Percentiles rank a stretch among this genome's conserved stretches.
Evolutionary conservation across 2,329 filamentous ascomycete genomes (phyloP).

Genomic region (Fusarium annulatum): DNA sequence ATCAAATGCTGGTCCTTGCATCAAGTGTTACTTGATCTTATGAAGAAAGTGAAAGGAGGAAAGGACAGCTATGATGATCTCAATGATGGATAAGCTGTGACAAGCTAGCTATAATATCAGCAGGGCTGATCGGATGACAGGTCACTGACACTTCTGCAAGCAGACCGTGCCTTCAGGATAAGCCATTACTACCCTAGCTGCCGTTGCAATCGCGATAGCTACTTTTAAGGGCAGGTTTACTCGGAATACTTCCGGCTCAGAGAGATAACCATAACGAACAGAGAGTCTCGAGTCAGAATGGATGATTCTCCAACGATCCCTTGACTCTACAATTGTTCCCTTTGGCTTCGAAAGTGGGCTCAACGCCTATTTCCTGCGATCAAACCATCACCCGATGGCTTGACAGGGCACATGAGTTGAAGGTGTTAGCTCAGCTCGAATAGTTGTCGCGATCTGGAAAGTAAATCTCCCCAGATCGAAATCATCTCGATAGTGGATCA

Average conservation of each 20-base stretch:
- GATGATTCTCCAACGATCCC: neutral
- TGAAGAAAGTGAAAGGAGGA: neutral
- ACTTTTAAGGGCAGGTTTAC: neutral
- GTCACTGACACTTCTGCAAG: neutral
- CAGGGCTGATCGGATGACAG: neutral
- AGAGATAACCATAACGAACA: neutral
- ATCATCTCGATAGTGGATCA: constrained; percentile 42
- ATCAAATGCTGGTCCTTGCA: constrained; percentile 5
- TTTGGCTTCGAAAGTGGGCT: neutral
- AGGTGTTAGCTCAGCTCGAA: constrained; percentile 17
- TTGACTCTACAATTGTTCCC: constrained; percentile 1
- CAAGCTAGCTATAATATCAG: neutral
- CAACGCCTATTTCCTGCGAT: neutral
- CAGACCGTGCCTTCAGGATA: neutral
- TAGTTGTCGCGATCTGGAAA: constrained; percentile 28
- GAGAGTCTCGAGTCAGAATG: neutral
- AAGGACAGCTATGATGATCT: neutral
- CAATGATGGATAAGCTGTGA: neutral
- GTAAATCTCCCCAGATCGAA: constrained; percentile 35
- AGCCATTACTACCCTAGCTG: neutral
- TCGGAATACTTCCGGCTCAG: neutral
- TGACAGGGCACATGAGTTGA: neutral
- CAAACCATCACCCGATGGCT: neutral
- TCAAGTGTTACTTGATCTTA: neutral
- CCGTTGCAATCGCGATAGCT: neutral